Evolutionary conservation across 805 yeast genomes (phyloP).

Genomic region (Clavispora phyllophila): DNA sequence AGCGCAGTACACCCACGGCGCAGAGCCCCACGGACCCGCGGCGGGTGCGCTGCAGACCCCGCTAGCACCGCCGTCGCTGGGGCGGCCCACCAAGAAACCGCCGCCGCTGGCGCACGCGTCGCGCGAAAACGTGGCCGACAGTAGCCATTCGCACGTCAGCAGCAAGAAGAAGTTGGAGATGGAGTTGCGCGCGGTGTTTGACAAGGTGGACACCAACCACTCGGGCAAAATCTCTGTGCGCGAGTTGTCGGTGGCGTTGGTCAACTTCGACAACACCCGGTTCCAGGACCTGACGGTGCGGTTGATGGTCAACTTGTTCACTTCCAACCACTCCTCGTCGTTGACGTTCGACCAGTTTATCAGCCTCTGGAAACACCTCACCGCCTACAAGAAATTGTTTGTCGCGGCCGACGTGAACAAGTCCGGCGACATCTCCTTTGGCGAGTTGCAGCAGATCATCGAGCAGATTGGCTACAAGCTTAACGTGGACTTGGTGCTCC

Average conservation of each 20-base stretch:
- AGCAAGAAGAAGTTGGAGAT: conserved; percentile 41
- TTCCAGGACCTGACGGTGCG: conserved; percentile 57
- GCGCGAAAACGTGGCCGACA: conserved; percentile 13
- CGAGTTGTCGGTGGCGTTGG: conserved; percentile 55
- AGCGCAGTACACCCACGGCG: neutral
- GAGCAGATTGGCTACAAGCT: conserved; percentile 63
- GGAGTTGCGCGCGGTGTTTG: conserved; percentile 47
- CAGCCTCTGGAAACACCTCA: conserved; percentile 62
- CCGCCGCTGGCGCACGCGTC: conserved; percentile 19
- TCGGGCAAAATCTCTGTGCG: conserved; percentile 51
- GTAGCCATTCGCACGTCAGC: conserved; percentile 13
- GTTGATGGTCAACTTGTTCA: conserved; percentile 61
- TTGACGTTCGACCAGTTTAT: conserved; percentile 57
- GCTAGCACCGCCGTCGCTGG: neutral
- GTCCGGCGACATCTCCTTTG: conserved; percentile 57
- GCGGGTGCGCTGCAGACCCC: neutral
- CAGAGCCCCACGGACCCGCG: neutral
- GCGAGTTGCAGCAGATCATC: conserved; percentile 58
- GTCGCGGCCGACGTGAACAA: conserved; percentile 55
- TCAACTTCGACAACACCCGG: conserved; percentile 59
- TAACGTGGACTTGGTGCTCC: conserved; percentile 50
- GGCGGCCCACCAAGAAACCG: conserved; percentile 10
- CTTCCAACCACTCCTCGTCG: conserved; percentile 23
- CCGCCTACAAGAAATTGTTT: conserved; percentile 63
- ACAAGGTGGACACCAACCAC: conserved; percentile 48